Percentiles rank a stretch among this genome's conserved stretches.
These are phyloP conservation scores for Ceriops decandra DNA, from an alignment of 345 rosid species.

Conservation along the genomic window DNA sequence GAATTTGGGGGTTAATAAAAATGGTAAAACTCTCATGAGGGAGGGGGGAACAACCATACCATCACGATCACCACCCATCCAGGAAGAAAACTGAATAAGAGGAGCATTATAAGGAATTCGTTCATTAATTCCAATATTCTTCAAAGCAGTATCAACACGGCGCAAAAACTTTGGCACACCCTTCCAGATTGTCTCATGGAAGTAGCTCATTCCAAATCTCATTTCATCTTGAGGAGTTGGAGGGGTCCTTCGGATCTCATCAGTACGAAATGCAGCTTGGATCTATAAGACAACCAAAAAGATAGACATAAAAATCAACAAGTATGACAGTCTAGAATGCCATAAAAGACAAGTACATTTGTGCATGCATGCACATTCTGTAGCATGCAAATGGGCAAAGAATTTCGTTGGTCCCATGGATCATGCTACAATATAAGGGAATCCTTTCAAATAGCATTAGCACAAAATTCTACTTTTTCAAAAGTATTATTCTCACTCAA, in stretches of 20 bases:
- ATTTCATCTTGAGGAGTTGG: constrained; percentile 99
- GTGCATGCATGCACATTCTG: no score
- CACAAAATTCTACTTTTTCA: no score
- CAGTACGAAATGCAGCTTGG: constrained; percentile 99
- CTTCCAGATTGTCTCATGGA: constrained; percentile 98
- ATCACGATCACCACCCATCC: constrained; percentile 99
- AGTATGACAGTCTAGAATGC: no score
- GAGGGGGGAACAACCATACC: constrained; percentile 33
- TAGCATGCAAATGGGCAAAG: no score
- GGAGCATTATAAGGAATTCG: constrained; percentile 98
- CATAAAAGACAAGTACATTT: no score
- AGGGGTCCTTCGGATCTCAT: constrained; percentile 95
- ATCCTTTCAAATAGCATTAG: no score
- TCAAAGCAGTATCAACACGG: constrained; percentile 95
- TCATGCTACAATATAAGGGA: no score
- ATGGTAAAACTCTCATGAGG: no score
- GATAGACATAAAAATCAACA: no score
- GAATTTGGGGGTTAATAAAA: no score
- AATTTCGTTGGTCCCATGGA: no score
- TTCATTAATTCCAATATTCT: constrained; percentile 87
- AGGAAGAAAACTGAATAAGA: constrained; percentile 95
- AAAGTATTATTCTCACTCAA: no score
- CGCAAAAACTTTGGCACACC: constrained; percentile 99
- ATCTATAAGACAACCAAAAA: constrained; percentile 41
- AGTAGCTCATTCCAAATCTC: constrained; percentile 99